Evolutionary conservation across 257 asterid genomes (phyloP).

Genomic region (Nicotiana sylvestris): DNA sequence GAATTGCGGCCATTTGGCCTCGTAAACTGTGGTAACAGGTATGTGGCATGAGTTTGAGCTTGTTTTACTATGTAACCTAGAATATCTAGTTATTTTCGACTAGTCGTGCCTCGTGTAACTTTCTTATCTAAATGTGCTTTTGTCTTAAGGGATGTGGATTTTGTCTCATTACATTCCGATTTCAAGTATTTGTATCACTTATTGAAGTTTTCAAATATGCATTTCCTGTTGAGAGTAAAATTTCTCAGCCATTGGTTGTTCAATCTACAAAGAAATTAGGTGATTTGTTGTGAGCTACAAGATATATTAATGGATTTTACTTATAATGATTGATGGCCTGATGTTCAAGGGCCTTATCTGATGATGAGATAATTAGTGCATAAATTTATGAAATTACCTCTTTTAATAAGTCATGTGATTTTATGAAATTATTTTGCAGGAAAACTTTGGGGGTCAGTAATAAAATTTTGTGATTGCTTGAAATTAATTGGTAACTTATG

Average conservation of each 20-base stretch:
- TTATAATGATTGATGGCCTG: neutral
- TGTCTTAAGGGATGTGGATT: neutral
- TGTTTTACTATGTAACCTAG: conserved; percentile 6
- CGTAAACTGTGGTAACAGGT: conserved; percentile 88
- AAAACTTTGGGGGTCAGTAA: neutral
- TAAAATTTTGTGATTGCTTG: neutral
- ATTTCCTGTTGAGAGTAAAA: neutral
- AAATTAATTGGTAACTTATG: neutral
- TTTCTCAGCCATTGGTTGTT: conserved; percentile 5
- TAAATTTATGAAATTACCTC: neutral
- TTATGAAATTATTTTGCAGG: neutral
- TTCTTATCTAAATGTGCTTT: neutral
- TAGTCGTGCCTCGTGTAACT: neutral
- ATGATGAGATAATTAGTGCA: neutral
- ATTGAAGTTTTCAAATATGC: neutral
- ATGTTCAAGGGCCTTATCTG: neutral
- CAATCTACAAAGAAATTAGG: neutral
- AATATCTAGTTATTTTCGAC: conserved; percentile 6
- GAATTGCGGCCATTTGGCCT: conserved; percentile 71
- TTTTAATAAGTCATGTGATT: neutral
- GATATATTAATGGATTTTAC: neutral
- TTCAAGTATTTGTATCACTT: neutral
- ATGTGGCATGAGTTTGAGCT: conserved; percentile 16
- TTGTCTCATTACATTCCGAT: neutral
- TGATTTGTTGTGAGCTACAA: neutral